phyloP scores from a whole-genome alignment of 345 rosid species.

The Salix exigua region DNA sequence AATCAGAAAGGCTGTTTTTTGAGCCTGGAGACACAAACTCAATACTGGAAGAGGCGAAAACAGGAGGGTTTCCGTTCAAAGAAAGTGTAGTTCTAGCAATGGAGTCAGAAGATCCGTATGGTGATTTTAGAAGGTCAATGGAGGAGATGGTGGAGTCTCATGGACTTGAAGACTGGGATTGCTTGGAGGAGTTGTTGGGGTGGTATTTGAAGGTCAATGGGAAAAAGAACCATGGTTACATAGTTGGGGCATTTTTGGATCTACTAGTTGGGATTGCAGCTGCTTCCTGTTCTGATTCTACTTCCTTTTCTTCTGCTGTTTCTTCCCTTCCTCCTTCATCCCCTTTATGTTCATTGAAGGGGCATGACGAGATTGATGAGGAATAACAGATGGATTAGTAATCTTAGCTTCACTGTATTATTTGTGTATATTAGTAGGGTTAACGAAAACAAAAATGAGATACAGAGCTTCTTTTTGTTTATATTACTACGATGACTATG shows the following conservation, averaged over 20 bases:
- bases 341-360: constrained; percentile 21
- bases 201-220: constrained; percentile 80
- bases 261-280: constrained; percentile 45
- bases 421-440: constrained; percentile 21
- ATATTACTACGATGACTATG: background rate
- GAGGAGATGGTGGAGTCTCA: constrained; percentile 81
- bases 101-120: constrained; percentile 77
- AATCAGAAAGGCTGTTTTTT: constrained; percentile 65
- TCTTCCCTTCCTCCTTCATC: constrained; percentile 53
- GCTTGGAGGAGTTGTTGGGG: constrained; percentile 65
- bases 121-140: constrained; percentile 81
- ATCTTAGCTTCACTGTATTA: constrained; percentile 2
- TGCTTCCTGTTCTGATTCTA: constrained; percentile 19
- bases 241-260: constrained; percentile 76
- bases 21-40: constrained; percentile 68
- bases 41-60: constrained; percentile 45
- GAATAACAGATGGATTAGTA: background rate
- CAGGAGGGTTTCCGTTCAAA: constrained; percentile 34
- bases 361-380: constrained; percentile 16
- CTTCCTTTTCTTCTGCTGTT: constrained; percentile 46
- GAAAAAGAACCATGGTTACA: constrained; percentile 62
- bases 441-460: background rate
- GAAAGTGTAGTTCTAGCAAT: constrained; percentile 58
- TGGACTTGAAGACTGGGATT: constrained; percentile 65
- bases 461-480: background rate